Base-by-base conservation (phyloP, 805 yeast genomes). In the Metschnikowia cerradonensis region DNA sequence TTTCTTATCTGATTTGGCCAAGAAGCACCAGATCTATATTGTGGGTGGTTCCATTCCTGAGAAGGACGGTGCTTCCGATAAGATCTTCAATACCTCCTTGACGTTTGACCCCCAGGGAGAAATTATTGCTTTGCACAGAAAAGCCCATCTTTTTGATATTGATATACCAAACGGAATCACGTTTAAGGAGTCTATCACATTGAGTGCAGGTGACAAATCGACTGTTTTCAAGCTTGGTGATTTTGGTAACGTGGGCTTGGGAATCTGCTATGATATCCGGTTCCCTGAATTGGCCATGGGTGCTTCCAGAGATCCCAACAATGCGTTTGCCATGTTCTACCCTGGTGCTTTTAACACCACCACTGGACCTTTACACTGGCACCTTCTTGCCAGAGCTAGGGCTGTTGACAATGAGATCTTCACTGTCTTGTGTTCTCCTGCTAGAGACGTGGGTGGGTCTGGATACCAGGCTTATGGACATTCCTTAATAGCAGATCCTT, bases 11-110 rank as follows among this genome's bases (percentile, higher is more conserved):
- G 63, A 66, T 0, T 66, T 90, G 57, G 96, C 98, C n/a, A 75
- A 74, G 51, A 75, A 82, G 52, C 73, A 83, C 58, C 71, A 73
- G 4, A 77, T 90, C 15, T 82, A 77, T 51, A 73, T 92, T 40
- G 79, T 92, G 40, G 98, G 98, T 14, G 99, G 99, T 14, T 89
- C 97, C 0, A 82, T 88, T 57, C 98, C 98, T 1, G 99, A 94
- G 66, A 60, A 78, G 30, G 55, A 50, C 30, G 15, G 23, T 3
- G 82, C 76, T 13, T 58, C 64, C 3, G 71, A 67, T 19, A 81
- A 78, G 44, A 75, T 76, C 49, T 81, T 82, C 77, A 83, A 91
- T 72, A 84, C 95, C 31, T 81, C 88, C 44, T 62, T 89, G 62
- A 76, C 95, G 3, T 92, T 89, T 64, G 68, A 81, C 53, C 85